A percentile compares a stretch with the other conserved stretches of the same genome.
Evolutionary conservation across 176 grass and related monocot genomes (phyloP).

Genomic region (Carex myosuroides): DNA sequence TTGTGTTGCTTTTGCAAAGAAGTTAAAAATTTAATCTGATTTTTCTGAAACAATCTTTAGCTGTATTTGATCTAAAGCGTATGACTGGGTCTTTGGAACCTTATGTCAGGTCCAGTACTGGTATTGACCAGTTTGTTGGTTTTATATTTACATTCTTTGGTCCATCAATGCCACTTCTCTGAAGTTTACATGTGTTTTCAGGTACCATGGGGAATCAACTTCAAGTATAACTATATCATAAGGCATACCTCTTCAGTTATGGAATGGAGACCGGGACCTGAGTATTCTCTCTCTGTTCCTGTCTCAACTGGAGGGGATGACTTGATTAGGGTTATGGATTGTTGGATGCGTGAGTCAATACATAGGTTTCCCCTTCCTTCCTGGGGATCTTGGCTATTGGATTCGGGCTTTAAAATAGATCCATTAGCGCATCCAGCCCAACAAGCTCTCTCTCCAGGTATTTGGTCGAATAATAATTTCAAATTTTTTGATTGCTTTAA

Average conservation of each 20-base stretch:
- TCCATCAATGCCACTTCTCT: no score
- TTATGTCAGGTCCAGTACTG: neutral
- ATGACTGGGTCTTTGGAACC: neutral
- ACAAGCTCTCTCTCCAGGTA: slow-evolving; percentile 48
- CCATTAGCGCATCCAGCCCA: slow-evolving; percentile 24
- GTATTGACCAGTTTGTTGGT: slow-evolving; percentile 9
- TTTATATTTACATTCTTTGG: neutral
- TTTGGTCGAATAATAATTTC: neutral
- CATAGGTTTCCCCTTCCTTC: slow-evolving; percentile 42
- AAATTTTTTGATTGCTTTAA: neutral
- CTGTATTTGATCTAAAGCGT: slow-evolving; percentile 2
- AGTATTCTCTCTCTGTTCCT: slow-evolving; percentile 72
- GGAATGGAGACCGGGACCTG: slow-evolving; percentile 79
- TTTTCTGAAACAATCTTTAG: neutral
- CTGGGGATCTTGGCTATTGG: slow-evolving; percentile 77
- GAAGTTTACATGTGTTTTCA: slow-evolving; percentile 28
- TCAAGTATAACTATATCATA: slow-evolving; percentile 97
- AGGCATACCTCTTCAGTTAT: slow-evolving; percentile 47
- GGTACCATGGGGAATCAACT: slow-evolving; percentile 86
- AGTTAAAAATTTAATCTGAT: neutral
- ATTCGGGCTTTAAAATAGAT: slow-evolving; percentile 32
- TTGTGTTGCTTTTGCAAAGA: neutral
- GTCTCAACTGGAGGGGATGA: slow-evolving; percentile 44
- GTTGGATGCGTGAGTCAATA: slow-evolving; percentile 56
- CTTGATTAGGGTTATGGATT: slow-evolving; percentile 65